Conservation (phyloP, 768 basidiomycete species). For the Hygrocybe punicea region DNA sequence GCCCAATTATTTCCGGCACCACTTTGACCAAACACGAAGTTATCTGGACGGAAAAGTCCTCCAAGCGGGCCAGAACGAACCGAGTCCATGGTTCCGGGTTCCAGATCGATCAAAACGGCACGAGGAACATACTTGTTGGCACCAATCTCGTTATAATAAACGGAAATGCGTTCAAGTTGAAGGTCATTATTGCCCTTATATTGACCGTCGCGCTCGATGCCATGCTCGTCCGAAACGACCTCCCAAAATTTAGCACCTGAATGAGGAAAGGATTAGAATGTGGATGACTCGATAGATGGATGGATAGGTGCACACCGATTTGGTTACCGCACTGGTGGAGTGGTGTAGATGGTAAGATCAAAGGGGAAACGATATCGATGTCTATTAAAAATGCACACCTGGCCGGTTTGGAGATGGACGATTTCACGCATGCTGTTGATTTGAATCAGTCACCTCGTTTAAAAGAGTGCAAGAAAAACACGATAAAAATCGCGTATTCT, state of each 20-base stretch:
- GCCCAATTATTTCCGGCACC: conserved; percentile 99
- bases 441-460: not conserved
- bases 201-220: conserved; percentile 87
- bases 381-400: conserved; percentile 50
- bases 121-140: conserved; percentile 98
- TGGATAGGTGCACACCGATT: conserved; percentile 64
- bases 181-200: conserved; percentile 94
- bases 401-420: conserved; percentile 98
- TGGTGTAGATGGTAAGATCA: conserved; percentile 28
- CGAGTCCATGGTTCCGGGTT: conserved; percentile 96
- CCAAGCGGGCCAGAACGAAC: conserved; percentile 89
- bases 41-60: conserved; percentile 92
- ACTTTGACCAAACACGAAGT: conserved; percentile 97
- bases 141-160: conserved; percentile 97
- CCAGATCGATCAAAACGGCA: conserved; percentile 94
- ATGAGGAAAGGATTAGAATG: conserved; percentile 16
- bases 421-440: conserved; percentile 95
- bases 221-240: conserved; percentile 97
- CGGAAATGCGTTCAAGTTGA: conserved; percentile 95
- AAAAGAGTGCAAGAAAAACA: not conserved
- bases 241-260: conserved; percentile 96
- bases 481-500: conserved; percentile 3
- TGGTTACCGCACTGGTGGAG: conserved; percentile 90
- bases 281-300: conserved; percentile 15
- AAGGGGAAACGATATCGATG: conserved; percentile 6